Percentiles rank a stretch among this genome's conserved stretches.
Evolutionary conservation across 2,329 filamentous ascomycete genomes (phyloP).

Genomic region (Xylariaceae sp.): DNA sequence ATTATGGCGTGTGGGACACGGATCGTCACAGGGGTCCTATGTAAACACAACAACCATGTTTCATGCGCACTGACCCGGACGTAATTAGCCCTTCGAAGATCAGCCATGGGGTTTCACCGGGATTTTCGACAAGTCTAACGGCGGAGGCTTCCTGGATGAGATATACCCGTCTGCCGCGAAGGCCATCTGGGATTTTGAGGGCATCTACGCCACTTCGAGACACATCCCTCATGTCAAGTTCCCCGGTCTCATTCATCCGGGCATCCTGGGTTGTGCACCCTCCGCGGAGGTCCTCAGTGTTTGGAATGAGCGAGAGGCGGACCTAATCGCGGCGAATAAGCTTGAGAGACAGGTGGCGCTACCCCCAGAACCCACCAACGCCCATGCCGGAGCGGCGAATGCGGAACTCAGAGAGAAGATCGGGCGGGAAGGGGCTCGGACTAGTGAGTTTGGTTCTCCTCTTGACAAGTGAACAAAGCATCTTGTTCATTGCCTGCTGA

Average conservation of each 20-base stretch:
- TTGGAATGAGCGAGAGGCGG: conserved; percentile 80
- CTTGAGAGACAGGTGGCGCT: conserved; percentile 68
- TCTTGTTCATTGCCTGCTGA: not conserved
- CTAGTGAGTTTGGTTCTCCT: conserved; percentile 32
- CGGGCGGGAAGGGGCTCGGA: conserved; percentile 72
- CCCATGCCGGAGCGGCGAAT: conserved; percentile 64
- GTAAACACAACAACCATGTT: not conserved
- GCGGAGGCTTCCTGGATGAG: conserved; percentile 84
- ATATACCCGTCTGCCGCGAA: conserved; percentile 73
- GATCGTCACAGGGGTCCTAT: not conserved
- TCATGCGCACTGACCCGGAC: conserved; percentile 1
- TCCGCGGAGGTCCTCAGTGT: conserved; percentile 68
- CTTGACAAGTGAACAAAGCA: not conserved
- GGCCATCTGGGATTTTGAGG: conserved; percentile 55
- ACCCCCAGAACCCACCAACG: conserved; percentile 65
- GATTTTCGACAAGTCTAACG: conserved; percentile 73
- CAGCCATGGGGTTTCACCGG: conserved; percentile 89
- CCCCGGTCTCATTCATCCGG: conserved; percentile 83
- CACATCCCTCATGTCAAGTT: conserved; percentile 87
- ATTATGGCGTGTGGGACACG: not conserved
- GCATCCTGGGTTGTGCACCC: conserved; percentile 85
- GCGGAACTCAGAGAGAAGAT: conserved; percentile 59
- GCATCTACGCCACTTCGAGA: conserved; percentile 65
- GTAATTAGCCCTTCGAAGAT: conserved; percentile 65
- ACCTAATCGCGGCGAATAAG: conserved; percentile 66